Conservation (phyloP, 192 early-diverging fungal genomes). For the Umbelopsis isabellina region DNA sequence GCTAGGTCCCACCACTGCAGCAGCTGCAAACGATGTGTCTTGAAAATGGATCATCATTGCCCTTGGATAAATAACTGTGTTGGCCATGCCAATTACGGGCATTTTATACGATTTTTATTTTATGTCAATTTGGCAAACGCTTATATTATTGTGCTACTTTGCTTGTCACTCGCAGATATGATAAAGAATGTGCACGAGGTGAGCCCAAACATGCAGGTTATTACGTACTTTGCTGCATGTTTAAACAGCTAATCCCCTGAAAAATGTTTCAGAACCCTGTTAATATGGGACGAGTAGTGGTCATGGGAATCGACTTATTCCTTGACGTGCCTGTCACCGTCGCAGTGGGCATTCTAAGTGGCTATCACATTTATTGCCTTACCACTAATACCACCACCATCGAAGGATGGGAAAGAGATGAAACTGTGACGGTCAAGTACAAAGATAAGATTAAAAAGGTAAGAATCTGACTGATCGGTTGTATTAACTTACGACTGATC, state of each 20-base stretch:
- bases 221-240: not conserved
- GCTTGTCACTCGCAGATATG: constrained; percentile 52
- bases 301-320: constrained; percentile 76
- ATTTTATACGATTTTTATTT: constrained; percentile 82
- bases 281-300: constrained; percentile 17
- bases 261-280: not conserved
- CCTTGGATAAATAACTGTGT: constrained; percentile 94
- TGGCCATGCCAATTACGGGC: constrained; percentile 72
- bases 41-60: constrained; percentile 93
- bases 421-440: constrained; percentile 64
- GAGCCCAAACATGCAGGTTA: not conserved
- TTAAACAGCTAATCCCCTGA: not conserved
- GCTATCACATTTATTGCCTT: constrained; percentile 77
- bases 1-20: constrained; percentile 82
- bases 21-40: constrained; percentile 76
- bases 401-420: constrained; percentile 78
- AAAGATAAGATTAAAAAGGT: constrained; percentile 61
- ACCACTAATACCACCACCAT: constrained; percentile 80
- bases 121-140: constrained; percentile 66
- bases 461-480: constrained; percentile 6
- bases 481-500: not conserved
- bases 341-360: constrained; percentile 67
- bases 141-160: constrained; percentile 60
- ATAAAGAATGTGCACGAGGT: constrained; percentile 37
- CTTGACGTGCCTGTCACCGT: constrained; percentile 70